Base-by-base conservation (phyloP, 768 basidiomycete genomes). In the Termitomyces sp. region DNA sequence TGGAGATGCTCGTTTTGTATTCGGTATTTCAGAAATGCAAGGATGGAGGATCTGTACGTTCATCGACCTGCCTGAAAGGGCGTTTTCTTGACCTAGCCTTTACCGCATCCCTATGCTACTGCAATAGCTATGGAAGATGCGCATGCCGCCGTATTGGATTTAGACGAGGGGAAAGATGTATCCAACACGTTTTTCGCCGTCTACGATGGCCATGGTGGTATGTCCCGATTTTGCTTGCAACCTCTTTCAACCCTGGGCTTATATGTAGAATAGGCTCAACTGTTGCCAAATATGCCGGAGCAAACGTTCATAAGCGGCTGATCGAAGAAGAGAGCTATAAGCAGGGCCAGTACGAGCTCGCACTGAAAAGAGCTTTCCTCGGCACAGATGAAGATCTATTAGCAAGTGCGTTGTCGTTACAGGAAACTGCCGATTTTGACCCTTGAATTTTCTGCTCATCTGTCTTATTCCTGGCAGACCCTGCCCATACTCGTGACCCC, bases 191-290 rank as follows among this genome's bases (percentile, higher is more conserved):
- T 98, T 75, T 97, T 98, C 66, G 96, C 90, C 30, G 95, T 99
- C 1, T 98, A 97, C 68, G 97, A 99, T 74, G 97, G 97, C 32
- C 97, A 99, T 69, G 97, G 97, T 59, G 97, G 96, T 93, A 67
- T 63, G 83, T 71, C 54, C 24, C 48, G 30, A 47, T 63, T 45
- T 41, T 36, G 43, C 22, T 40, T 41, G 22, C 50, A 52, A 33
- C 32, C 3, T 14, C 5, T 2, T 5, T 28, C 24, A 55, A n/a
- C 41, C 50, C 63, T 66, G 13, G 51, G 40, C 55, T 58, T 57
- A 52, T 61, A 38, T 53, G 54, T 41, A 35, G 48, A 28, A 36
- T 63, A 96, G 94, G 94, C 40, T 80, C 85, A 30, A 81, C 86
- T 5, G 90, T 93, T n/a, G 92, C 94, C 28, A 83, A 80, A 71